Evolutionary conservation across 2,329 filamentous ascomycete species (phyloP).

Genomic region (Magnaporthiopsis rhizophila): DNA sequence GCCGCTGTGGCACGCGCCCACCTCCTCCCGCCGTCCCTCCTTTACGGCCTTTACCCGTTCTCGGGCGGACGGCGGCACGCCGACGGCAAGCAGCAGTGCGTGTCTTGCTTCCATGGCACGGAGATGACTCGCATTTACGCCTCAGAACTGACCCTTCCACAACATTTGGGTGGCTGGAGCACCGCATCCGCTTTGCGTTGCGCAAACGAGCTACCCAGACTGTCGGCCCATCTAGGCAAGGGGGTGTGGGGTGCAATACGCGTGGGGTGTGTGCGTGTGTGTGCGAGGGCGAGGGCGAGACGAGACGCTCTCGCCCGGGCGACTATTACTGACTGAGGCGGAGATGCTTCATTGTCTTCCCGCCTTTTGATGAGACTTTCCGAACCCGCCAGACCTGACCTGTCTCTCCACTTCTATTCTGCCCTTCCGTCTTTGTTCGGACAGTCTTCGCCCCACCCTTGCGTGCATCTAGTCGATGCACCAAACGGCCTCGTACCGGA

Average conservation of each 20-base stretch:
- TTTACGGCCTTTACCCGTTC: constrained; percentile 6
- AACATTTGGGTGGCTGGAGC: not conserved
- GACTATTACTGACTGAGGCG: not conserved
- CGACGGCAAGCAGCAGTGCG: not conserved
- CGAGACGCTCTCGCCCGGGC: not conserved
- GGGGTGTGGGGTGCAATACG: not conserved
- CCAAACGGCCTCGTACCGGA: not conserved
- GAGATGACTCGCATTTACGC: constrained; percentile 4
- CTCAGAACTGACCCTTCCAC: not conserved
- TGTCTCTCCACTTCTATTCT: not conserved
- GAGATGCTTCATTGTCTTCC: not conserved
- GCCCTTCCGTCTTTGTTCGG: not conserved
- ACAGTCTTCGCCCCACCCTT: not conserved
- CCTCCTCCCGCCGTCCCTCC: not conserved
- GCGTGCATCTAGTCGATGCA: not conserved
- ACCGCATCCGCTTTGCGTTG: not conserved
- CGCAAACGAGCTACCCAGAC: constrained; percentile 4
- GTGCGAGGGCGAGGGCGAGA: not conserved
- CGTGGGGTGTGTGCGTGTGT: not conserved
- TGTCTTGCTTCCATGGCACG: not conserved
- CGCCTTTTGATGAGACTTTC: too few species aligned
- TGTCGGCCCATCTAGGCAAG: not conserved
- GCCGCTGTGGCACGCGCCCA: not conserved
- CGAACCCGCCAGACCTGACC: too few species aligned
- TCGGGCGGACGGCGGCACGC: not conserved